Evolutionary conservation across 164 flowering plant species (phyloP).

Genomic region (Vitis rupestris): DNA sequence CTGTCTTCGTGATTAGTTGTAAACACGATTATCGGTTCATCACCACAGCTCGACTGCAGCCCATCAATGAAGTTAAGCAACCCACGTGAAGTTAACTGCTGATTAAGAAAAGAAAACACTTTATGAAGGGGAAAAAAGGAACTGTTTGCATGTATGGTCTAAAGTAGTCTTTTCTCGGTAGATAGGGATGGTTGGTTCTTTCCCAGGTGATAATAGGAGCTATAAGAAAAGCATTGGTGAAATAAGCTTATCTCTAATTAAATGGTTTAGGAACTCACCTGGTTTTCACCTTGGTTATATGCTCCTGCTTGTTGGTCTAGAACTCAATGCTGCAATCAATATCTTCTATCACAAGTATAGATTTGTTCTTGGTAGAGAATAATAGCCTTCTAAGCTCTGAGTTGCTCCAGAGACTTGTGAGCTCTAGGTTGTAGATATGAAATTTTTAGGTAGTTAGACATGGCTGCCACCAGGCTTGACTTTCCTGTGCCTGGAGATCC

Average conservation of each 20-base stretch:
- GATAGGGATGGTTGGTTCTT: too few relatives aligned
- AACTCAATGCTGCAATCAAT: constrained; percentile 23
- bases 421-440: too few relatives aligned
- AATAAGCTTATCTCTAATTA: too few relatives aligned
- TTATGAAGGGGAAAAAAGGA: neutral
- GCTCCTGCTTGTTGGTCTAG: constrained; percentile 6
- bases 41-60: constrained; percentile 30
- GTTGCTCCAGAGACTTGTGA: neutral
- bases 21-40: constrained; percentile 26
- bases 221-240: neutral
- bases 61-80: constrained; percentile 29
- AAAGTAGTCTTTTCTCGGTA: too few relatives aligned
- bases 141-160: too few relatives aligned
- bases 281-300: neutral
- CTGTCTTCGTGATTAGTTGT: constrained; percentile 27
- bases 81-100: constrained; percentile 20
- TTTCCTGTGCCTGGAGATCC: constrained; percentile 25
- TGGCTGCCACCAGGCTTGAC: constrained; percentile 34
- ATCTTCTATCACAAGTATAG: constrained; percentile 31
- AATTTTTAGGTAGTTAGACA: neutral
- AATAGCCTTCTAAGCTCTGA: constrained; percentile 9
- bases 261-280: constrained; percentile 6
- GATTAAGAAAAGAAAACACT: neutral
- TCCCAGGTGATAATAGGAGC: too few relatives aligned
- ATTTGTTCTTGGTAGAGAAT: constrained; percentile 13